Percentiles rank a stretch among this genome's conserved stretches.
Conservation (phyloP, 2,329 filamentous ascomycete genomes). For the Beauveria sp. region DNA sequence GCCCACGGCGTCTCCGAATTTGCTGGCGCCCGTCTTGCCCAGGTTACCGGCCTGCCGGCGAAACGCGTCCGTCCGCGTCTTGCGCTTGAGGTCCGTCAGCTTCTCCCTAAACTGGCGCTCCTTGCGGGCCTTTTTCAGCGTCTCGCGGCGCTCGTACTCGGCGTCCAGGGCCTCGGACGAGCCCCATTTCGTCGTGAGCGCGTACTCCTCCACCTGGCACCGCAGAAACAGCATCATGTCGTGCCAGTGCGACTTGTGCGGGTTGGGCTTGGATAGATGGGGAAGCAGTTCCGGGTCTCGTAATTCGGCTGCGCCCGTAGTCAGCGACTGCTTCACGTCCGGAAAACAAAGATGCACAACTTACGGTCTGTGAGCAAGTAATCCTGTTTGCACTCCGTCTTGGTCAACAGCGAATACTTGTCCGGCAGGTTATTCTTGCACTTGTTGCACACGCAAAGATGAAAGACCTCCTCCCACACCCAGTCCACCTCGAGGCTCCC, state of each 20-base stretch:
- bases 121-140: slow-evolving; percentile 75
- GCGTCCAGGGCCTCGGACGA: slow-evolving; percentile 76
- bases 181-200: slow-evolving; percentile 86
- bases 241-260: slow-evolving; percentile 93
- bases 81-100: slow-evolving; percentile 82
- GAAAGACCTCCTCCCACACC: slow-evolving; percentile 85
- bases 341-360: slow-evolving; percentile 23
- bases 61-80: slow-evolving; percentile 86
- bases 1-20: slow-evolving; percentile 72
- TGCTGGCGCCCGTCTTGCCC: slow-evolving; percentile 42
- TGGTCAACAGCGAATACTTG: slow-evolving; percentile 90
- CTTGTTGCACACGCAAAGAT: slow-evolving; percentile 62
- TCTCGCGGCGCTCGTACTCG: slow-evolving; percentile 74
- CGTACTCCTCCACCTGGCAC: slow-evolving; percentile 91
- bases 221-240: slow-evolving; percentile 98
- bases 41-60: slow-evolving; percentile 59
- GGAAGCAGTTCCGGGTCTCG: slow-evolving; percentile 80
- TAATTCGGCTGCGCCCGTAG: slow-evolving; percentile 60
- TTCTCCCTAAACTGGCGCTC: slow-evolving; percentile 89
- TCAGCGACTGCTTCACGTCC: not conserved
- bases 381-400: slow-evolving; percentile 92
- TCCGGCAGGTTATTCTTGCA: slow-evolving; percentile 90
- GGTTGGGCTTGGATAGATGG: slow-evolving; percentile 83
- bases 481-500: slow-evolving; percentile 81
- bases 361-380: slow-evolving; percentile 87